Base-by-base conservation (phyloP, 345 rosid species). In the Eucalyptus microcorys region DNA sequence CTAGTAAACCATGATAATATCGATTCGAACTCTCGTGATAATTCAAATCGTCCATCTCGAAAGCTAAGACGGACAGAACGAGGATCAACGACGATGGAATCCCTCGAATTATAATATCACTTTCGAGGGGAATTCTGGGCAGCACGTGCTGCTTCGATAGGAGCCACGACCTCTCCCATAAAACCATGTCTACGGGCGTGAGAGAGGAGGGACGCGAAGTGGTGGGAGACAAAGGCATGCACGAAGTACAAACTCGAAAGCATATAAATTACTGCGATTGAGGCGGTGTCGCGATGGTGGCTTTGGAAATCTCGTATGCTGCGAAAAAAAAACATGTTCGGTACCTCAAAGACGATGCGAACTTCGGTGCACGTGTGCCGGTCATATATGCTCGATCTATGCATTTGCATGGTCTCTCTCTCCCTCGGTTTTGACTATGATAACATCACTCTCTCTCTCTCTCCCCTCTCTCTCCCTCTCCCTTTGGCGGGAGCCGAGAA, bases 251-350 rank as follows among this genome's bases (percentile, higher is more conserved):
- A 87, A 88, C 88, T 87, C 87, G 32, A 86, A 79, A 87, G 68
- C 84, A 24, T 40, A 22, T 37, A 21, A 43, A 76, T 76, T 76
- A 26, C 42, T 24, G 81, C 43, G 81, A 71, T 34, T 27, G 68
- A 61, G 68, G 68, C 6, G 68, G 68, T 30, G 84, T 76, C 84
- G 61, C 79, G 89, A 68, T 86, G 89, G 91, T n/a, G 88, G 87
- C 92, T 43, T 92, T 87, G 94, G 95, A 93, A 92, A 89, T 90
- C 92, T 89, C 94, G 5, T 53, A 89, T 88, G 88, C 87, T 34
- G 30, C 0, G 30, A 55, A 10, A 26, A 55, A 17, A 76, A 21
- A 21, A 76, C 84, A 30, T 48, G 83, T n/a, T 26, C 68, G 85
- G 83, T 76, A 59, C 55, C 42, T 86, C 24, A 14, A 30, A 40